Percentiles rank a stretch among this genome's conserved stretches.
Conservation (phyloP, 257 asterid species). For the Verbascum thapsus region DNA sequence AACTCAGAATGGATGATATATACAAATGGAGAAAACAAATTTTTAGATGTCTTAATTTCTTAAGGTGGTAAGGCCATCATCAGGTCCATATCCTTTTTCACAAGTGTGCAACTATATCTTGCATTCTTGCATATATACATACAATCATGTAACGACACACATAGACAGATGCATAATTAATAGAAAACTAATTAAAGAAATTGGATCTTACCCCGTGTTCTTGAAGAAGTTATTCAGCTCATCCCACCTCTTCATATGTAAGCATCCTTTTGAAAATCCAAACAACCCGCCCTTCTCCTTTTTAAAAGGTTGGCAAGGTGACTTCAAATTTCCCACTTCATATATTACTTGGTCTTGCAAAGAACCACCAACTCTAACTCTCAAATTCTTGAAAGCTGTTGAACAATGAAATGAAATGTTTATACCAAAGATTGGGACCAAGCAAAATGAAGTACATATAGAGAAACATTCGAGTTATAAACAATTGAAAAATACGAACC, state of each 20-base stretch:
- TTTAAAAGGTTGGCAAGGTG: constrained; percentile 61
- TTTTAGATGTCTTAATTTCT: background rate
- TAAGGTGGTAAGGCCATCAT: background rate
- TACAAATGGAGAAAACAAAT: too few relatives aligned
- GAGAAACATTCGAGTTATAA: background rate
- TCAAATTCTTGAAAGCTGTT: constrained; percentile 77
- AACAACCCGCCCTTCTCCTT: constrained; percentile 71
- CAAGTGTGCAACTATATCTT: background rate
- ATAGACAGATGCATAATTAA: background rate
- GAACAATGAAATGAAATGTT: constrained; percentile 28
- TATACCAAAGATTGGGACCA: background rate
- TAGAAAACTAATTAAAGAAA: constrained; percentile 15
- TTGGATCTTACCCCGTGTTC: constrained; percentile 67
- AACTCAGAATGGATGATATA: background rate
- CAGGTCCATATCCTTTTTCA: background rate
- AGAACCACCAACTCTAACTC: constrained; percentile 91
- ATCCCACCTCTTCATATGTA: constrained; percentile 87
- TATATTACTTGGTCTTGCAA: constrained; percentile 91
- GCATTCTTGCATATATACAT: background rate
- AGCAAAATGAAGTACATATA: background rate
- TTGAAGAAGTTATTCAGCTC: constrained; percentile 75
- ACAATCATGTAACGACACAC: background rate
- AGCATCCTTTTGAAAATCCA: constrained; percentile 93
- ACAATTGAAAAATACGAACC: constrained; percentile 52
- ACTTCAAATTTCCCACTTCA: constrained; percentile 53